Conservation (phyloP, 2,329 filamentous ascomycete species). For the Coleophoma eucalyptorum region DNA sequence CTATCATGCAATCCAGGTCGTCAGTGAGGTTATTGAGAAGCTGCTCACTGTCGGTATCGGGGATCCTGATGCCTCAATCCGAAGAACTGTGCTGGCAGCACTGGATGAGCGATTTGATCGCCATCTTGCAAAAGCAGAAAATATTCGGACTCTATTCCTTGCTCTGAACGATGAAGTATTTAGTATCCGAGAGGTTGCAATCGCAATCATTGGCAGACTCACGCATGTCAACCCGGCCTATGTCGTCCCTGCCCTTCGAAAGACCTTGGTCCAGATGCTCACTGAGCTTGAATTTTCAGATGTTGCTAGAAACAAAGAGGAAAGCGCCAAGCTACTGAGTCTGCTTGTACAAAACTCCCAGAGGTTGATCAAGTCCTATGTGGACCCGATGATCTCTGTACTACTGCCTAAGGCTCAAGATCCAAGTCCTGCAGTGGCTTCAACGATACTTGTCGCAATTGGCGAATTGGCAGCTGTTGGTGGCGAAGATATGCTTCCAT, state of each 20-base stretch:
- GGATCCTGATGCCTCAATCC: constrained; percentile 84
- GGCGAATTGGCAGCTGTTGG: constrained; percentile 93
- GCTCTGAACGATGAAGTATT: constrained; percentile 95
- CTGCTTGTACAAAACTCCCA: constrained; percentile 91
- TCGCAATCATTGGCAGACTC: constrained; percentile 91
- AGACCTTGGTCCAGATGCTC: constrained; percentile 91
- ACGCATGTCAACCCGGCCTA: constrained; percentile 93
- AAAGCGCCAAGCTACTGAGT: constrained; percentile 89
- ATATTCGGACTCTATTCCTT: constrained; percentile 92
- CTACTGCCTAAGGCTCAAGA: constrained; percentile 92
- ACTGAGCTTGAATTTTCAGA: constrained; percentile 97
- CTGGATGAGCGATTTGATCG: constrained; percentile 92
- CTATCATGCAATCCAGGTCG: constrained; percentile 93
- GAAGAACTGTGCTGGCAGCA: constrained; percentile 81
- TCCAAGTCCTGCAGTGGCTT: constrained; percentile 79
- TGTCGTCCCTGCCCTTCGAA: constrained; percentile 91
- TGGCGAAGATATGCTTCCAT: constrained; percentile 87
- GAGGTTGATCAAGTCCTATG: constrained; percentile 90
- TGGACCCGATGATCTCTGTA: constrained; percentile 92
- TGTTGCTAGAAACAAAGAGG: constrained; percentile 89
- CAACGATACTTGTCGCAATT: constrained; percentile 91
- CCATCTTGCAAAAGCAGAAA: constrained; percentile 95
- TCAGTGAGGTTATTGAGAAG: constrained; percentile 96
- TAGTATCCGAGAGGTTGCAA: constrained; percentile 86
- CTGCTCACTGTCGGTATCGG: constrained; percentile 92